Base-by-base conservation (phyloP, 1,284 basidiomycete species). In the Apiotrichum siamense region DNA sequence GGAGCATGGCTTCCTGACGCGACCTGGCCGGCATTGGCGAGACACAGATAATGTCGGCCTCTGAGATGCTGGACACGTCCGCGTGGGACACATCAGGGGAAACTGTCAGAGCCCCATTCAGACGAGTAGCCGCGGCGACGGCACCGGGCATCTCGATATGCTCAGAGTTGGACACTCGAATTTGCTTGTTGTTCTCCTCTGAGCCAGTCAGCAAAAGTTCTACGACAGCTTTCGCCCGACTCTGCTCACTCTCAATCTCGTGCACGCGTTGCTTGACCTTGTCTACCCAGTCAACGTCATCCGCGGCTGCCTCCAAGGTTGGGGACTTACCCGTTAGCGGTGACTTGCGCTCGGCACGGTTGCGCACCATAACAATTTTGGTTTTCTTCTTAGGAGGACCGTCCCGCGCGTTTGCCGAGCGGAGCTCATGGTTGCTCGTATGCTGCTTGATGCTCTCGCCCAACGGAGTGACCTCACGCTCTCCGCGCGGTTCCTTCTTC, bases 391-490 rank as follows among this genome's bases (percentile, higher is more conserved):
- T 24, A 23, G 18, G n/a, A 7, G n/a, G 11, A 35, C 18, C 23
- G 7, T 38, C 7, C 21, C 27, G 24, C 15, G 29, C 7, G n/a
- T 35, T 33, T 13, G 32, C 35, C 5, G 38, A 24, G 21, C 52
- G 52, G 4, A 54, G 21, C 21, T 55, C 51, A 3, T 39, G 21
- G 26, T 48, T 44, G 35, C 41, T 55, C 1, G 65, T 63, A 45
- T 65, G 63, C 43, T 69, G 68, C 51, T 64, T 70, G 60, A 70
- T 67, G 23, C 57, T 60, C 53, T 69, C 68, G 13, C 69, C 66
- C 1, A 69, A 45, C 15, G 67, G 55, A 9, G 47, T 46, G 25
- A 33, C 35, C 3, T 33, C n/a, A 15, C 42, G 43, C 4, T 31
- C 31, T 26, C 21, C 27, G 24, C 37, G 37, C 33, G n/a, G n/a